Evolutionary conservation across 768 basidiomycete genomes (phyloP).

Genomic region (Lyophyllum shimeji): DNA sequence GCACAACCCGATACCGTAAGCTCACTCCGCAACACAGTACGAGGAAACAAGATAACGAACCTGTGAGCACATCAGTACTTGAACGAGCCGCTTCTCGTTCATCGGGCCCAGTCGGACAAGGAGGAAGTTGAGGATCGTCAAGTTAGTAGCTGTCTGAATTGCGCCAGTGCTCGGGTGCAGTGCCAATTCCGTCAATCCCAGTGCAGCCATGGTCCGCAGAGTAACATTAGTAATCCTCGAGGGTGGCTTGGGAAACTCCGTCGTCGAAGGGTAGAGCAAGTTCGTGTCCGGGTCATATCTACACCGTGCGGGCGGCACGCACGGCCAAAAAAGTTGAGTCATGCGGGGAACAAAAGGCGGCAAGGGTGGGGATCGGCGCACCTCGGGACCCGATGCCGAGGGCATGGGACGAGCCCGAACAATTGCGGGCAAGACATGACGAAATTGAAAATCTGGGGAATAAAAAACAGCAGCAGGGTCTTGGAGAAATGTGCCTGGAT

Average conservation of each 20-base stretch:
- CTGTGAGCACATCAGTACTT: conserved; percentile 73
- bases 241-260: conserved; percentile 58
- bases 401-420: conserved; percentile 91
- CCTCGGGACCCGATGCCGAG: conserved; percentile 91
- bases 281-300: conserved; percentile 79
- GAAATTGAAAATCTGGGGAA: conserved; percentile 99
- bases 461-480: conserved; percentile 92
- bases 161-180: conserved; percentile 50
- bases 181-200: conserved; percentile 70
- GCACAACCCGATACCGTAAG: conserved; percentile 1
- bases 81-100: conserved; percentile 78
- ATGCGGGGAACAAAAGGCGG: background rate
- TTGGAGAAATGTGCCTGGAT: conserved; percentile 98
- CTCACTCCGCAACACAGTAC: background rate
- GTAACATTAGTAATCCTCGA: conserved; percentile 50
- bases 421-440: conserved; percentile 91
- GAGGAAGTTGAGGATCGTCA: conserved; percentile 89
- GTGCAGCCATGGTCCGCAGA: conserved; percentile 55
- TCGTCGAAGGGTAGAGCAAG: conserved; percentile 75
- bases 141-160: conserved; percentile 77
- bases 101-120: conserved; percentile 81
- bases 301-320: conserved; percentile 1
- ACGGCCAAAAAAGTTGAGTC: background rate
- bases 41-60: conserved; percentile 29
- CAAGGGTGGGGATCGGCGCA: no score